phyloP scores from a whole-genome alignment of 1,284 basidiomycete genomes.

The Moesziomyces parantarcticus region DNA sequence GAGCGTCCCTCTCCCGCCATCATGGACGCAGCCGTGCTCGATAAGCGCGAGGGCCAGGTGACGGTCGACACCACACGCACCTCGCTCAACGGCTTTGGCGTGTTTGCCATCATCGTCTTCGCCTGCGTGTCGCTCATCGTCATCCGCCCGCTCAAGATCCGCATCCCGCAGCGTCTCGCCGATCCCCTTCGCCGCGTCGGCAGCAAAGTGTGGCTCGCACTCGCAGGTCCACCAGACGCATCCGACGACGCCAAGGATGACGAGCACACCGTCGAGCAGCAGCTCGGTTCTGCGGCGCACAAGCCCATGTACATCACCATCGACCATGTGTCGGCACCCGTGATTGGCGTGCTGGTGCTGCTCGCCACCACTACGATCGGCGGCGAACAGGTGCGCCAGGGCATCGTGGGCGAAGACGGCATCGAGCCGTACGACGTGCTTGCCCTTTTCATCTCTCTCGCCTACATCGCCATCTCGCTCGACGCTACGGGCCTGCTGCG shows the following conservation, averaged over 20 bases:
- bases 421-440: slow-evolving; percentile 92
- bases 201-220: slow-evolving; percentile 19
- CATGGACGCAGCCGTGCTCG: slow-evolving; percentile 17
- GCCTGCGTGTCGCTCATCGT: slow-evolving; percentile 62
- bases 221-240: slow-evolving; percentile 25
- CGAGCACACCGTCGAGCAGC: slow-evolving; percentile 19
- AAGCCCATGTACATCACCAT: slow-evolving; percentile 34
- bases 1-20: not conserved
- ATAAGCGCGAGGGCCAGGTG: slow-evolving; percentile 13
- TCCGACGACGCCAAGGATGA: slow-evolving; percentile 17
- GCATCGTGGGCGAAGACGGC: slow-evolving; percentile 77
- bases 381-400: slow-evolving; percentile 75
- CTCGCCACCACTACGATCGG: slow-evolving; percentile 81
- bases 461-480: slow-evolving; percentile 92
- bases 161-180: slow-evolving; percentile 39
- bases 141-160: slow-evolving; percentile 58
- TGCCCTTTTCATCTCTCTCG: slow-evolving; percentile 88
- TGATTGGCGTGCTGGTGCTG: slow-evolving; percentile 81
- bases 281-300: slow-evolving; percentile 1
- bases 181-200: slow-evolving; percentile 2
- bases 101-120: slow-evolving; percentile 65
- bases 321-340: slow-evolving; percentile 71
- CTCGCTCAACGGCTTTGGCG: slow-evolving; percentile 63
- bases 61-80: slow-evolving; percentile 38
- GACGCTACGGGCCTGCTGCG: slow-evolving; percentile 89